Evolutionary conservation across 768 basidiomycete species (phyloP).

Genomic region (Dictyophora rubrovolvata): DNA sequence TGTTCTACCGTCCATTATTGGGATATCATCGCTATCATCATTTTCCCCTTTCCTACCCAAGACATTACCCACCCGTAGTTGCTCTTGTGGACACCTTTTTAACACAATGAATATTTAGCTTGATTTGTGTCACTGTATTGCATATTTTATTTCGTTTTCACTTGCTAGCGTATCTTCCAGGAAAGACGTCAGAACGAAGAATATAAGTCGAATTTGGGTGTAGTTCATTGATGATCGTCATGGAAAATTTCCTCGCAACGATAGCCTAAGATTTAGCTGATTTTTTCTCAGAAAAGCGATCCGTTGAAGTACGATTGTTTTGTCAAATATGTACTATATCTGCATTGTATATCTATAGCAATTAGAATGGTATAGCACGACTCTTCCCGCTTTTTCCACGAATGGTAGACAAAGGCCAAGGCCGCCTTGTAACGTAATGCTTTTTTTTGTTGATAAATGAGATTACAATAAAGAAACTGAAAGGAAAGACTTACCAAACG

Average conservation of each 20-base stretch:
- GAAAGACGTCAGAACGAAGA: background rate
- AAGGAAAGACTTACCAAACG: constrained; percentile 40
- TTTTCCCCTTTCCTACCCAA: background rate
- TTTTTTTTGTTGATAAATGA: background rate
- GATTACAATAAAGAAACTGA: background rate
- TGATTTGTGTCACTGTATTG: background rate
- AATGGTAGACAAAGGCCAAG: constrained; percentile 1
- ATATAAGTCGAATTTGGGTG: background rate
- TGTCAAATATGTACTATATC: no score
- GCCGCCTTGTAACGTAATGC: background rate
- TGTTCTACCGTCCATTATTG: background rate
- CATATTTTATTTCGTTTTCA: background rate
- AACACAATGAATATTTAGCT: background rate
- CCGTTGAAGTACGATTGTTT: no score
- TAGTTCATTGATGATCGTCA: background rate
- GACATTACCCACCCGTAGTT: background rate
- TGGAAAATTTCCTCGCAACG: background rate
- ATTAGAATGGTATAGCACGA: background rate
- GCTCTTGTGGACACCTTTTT: background rate
- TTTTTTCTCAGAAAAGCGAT: no score
- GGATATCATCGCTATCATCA: background rate
- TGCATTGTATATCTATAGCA: no score
- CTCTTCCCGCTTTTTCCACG: background rate
- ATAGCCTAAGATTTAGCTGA: no score
- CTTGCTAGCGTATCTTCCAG: background rate